phyloP scores from a whole-genome alignment of 176 grass and related monocot genomes.

The Paspalum notatum region DNA sequence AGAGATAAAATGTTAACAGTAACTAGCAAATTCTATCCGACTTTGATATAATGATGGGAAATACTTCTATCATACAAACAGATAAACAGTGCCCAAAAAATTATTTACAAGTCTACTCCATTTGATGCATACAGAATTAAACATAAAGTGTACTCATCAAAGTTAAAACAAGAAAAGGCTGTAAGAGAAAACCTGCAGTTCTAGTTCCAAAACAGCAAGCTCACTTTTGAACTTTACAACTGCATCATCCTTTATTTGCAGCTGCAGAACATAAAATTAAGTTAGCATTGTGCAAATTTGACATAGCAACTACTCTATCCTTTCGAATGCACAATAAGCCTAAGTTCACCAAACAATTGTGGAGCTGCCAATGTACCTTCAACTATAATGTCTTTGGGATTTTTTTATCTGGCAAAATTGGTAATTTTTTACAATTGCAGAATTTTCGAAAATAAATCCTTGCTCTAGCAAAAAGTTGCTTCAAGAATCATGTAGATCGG shows the following conservation, averaged over 20 bases:
- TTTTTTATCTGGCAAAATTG: neutral
- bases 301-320: neutral
- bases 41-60: constrained; percentile 4
- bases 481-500: neutral
- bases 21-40: neutral
- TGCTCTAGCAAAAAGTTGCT: neutral
- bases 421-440: neutral
- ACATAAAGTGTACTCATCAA: neutral
- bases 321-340: neutral
- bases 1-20: neutral
- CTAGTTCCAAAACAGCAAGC: constrained; percentile 91
- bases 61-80: neutral
- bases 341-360: constrained; percentile 13
- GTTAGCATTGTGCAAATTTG: constrained; percentile 16
- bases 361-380: neutral
- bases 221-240: constrained; percentile 79
- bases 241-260: constrained; percentile 73
- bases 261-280: constrained; percentile 56
- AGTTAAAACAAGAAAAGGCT: constrained; percentile 23
- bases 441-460: neutral
- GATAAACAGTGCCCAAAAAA: neutral
- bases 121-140: constrained; percentile 26
- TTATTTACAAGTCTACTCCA: neutral
- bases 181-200: constrained; percentile 70
- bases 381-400: neutral